Evolutionary conservation across 352 stramenopile genomes (phyloP), one percentile per base, ranked within the genome.

Genomic region (Phytophthora fragariaefolia): DNA sequence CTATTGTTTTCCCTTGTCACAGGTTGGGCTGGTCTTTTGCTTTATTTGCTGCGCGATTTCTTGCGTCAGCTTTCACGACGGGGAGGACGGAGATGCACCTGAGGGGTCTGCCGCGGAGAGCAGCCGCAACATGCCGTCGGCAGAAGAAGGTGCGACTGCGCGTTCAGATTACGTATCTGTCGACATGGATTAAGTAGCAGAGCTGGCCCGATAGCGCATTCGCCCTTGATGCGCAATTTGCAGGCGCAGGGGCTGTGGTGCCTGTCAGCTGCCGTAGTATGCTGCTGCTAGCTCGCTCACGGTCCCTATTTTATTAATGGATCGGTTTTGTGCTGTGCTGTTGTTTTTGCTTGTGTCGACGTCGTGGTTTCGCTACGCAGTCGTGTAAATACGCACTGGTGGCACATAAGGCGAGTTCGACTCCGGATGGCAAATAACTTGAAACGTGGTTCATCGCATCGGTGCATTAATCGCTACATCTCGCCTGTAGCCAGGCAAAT

Each of bases 41-140:
- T 85, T 91, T 66, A 87, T 93, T 60, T 90, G 83, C 68, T 93
- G 85, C 34, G 81, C 83, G 18, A 93, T 93, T 63, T 84, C 79
- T 22, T 90, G 77, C 62, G 74, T 93, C n/a, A 81, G 83, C 42
- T 77, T 86, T 30, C 63, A 76, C 13, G 75, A 76, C 22, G 58
- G 63, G 1, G 73, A 79, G n/a, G 72, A 86, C 6, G 65, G 17
- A 15, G 60, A 23, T 8, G 43, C 38, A 50, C 48, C 71, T 3
- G 77, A 83, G 15, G 68, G 85, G n/a, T 26, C 26, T 38, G 38
- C 58, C 8, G 12, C 68, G 9, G 78, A 89, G 32, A 65, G 64
- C 45, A 77, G 73, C 6, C 68, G 52, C 54, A 85, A 75, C 51
- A 76, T 79, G 20, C 74, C 71, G 45, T 69, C 67, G 12, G 63